Evolutionary conservation across 2,329 filamentous ascomycete species (phyloP).

Genomic region (Geosmithia putterillii): DNA sequence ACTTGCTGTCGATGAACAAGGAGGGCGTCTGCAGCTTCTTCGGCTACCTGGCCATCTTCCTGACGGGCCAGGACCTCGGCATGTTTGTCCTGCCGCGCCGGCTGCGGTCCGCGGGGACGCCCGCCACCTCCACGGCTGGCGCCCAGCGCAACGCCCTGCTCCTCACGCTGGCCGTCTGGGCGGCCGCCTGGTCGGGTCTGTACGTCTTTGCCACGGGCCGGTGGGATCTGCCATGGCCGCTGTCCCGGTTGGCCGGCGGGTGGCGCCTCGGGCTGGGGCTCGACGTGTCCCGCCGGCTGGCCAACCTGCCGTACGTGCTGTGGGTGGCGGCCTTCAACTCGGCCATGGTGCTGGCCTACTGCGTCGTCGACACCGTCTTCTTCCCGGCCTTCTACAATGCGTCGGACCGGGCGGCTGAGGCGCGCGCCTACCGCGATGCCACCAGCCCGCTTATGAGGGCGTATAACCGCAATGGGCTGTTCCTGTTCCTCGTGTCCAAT

Average conservation of each 20-base stretch:
- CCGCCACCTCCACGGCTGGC: constrained; percentile 24
- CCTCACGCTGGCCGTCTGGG: constrained; percentile 51
- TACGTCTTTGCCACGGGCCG: constrained; percentile 58
- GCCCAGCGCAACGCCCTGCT: constrained; percentile 46
- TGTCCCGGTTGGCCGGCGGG: too few species aligned
- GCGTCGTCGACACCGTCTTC: constrained; percentile 61
- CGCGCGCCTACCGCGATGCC: constrained; percentile 50
- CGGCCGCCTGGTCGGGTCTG: constrained; percentile 53
- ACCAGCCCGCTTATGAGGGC: constrained; percentile 74
- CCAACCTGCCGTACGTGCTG: constrained; percentile 85
- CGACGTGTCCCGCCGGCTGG: constrained; percentile 73
- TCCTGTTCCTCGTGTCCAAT: constrained; percentile 78
- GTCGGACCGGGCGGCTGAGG: constrained; percentile 41
- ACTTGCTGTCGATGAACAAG: constrained; percentile 78
- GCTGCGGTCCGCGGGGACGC: constrained; percentile 18
- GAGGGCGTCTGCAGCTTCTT: constrained; percentile 93
- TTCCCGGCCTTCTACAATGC: constrained; percentile 62
- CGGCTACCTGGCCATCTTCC: constrained; percentile 89
- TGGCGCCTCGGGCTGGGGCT: constrained; percentile 61
- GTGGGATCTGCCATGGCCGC: too few species aligned
- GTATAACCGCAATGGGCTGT: constrained; percentile 80
- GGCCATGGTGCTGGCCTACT: constrained; percentile 69
- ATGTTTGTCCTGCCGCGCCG: constrained; percentile 61
- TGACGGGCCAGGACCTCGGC: constrained; percentile 76
- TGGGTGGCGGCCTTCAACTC: constrained; percentile 92